Evolutionary conservation across 2,329 filamentous ascomycete species (phyloP).

Genomic region (Trichoderma harzianum): DNA sequence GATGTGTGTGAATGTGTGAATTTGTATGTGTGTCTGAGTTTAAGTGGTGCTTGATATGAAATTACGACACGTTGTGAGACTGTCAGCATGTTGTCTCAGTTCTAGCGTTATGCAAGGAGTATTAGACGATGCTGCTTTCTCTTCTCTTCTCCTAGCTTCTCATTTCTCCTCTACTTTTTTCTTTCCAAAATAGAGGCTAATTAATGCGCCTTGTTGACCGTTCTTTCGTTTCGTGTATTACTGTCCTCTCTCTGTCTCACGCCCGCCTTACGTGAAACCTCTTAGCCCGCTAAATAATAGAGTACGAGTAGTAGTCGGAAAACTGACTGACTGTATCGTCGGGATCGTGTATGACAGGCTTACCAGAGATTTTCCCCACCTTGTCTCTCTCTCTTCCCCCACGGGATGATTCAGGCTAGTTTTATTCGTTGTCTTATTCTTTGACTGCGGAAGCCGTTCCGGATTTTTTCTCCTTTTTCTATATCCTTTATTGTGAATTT

Average conservation of each 20-base stretch:
- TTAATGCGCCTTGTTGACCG: neutral
- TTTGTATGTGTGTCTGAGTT: neutral
- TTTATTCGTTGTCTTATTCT: neutral
- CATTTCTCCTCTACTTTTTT: neutral
- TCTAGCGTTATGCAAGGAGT: neutral
- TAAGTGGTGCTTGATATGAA: neutral
- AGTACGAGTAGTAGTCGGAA: too few species aligned
- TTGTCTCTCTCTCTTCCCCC: neutral
- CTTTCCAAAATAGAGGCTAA: neutral
- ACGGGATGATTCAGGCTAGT: neutral
- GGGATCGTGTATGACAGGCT: neutral
- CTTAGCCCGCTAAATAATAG: neutral
- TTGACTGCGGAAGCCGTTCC: neutral
- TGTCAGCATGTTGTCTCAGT: neutral
- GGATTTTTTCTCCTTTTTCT: neutral
- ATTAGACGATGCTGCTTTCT: neutral
- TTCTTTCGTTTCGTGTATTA: neutral
- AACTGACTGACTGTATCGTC: neutral
- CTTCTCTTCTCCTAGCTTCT: neutral
- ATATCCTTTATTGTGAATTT: neutral
- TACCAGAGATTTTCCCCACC: neutral
- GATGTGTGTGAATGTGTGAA: neutral
- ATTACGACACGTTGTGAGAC: neutral
- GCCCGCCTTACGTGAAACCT: neutral
- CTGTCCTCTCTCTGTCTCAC: neutral